Evolutionary conservation across 2,329 filamentous ascomycete genomes (phyloP).

Genomic region (Elsinoe batatas): DNA sequence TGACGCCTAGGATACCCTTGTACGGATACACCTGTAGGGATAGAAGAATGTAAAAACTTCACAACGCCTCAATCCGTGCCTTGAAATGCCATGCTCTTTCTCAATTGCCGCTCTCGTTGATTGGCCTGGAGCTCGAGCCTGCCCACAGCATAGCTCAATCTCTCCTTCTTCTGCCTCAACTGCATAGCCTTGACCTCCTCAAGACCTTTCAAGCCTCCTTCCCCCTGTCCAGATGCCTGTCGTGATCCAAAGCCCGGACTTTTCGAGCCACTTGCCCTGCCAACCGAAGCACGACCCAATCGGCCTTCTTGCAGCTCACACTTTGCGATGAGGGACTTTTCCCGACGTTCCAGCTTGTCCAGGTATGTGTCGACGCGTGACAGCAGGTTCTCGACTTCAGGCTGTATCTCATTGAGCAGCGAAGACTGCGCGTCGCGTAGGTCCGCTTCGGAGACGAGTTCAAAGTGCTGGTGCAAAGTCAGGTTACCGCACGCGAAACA

Average conservation of each 20-base stretch:
- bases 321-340: constrained; percentile 73
- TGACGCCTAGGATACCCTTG: background rate
- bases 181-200: constrained; percentile 54
- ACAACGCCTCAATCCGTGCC: background rate
- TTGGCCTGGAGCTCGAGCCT: constrained; percentile 76
- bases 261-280: constrained; percentile 8
- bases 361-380: constrained; percentile 74
- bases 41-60: background rate
- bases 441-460: constrained; percentile 77
- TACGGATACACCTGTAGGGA: background rate
- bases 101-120: constrained; percentile 61
- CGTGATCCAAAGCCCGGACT: constrained; percentile 12
- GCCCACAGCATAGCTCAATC: constrained; percentile 77
- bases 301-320: constrained; percentile 74
- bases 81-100: constrained; percentile 56
- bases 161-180: constrained; percentile 70
- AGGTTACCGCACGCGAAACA: background rate
- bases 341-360: constrained; percentile 70
- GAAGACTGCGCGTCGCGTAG: constrained; percentile 73
- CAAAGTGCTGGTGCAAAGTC: constrained; percentile 59
- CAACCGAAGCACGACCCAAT: constrained; percentile 31
- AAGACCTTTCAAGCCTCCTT: constrained; percentile 33
- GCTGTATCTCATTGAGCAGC: constrained; percentile 80
- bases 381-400: constrained; percentile 70
- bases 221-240: constrained; percentile 16